Base-by-base conservation (phyloP, 202 grass and related monocot species). In the Zoysia matrella region DNA sequence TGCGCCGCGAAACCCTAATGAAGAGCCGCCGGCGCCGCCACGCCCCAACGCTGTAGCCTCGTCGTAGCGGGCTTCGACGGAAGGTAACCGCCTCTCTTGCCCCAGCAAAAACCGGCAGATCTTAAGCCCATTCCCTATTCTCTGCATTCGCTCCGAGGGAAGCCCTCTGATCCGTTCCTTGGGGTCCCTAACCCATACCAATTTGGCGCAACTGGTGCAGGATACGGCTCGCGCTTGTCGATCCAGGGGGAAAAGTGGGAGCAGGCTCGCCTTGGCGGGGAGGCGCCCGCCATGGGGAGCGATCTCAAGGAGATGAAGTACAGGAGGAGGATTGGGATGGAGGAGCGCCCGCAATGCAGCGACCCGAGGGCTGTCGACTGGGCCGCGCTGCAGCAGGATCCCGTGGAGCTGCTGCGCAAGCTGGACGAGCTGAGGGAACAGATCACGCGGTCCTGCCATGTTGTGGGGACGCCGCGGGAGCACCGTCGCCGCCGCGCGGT, bases 391-490 rank as follows among this genome's bases (percentile, higher is more conserved):
- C 89, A 90, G 78, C 92, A 93, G 85, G 83, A 98, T 66, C 92
- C 90, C 3, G 69, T 82, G 22, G 90, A 95, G 86, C 80, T 98
- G 40, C 86, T 98, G 68, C 89, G 88, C 50, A 93, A 93, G 82
- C 90, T 98, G 30, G 95, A 98, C 85, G 95, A 92, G 79, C 80
- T 98, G 52, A 93, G 92, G 77, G 95, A 92, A 49, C 92, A 91
- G 70, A 90, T 98, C 80, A 90, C 82, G 58, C 84, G 74, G 67
- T 88, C 95, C 15, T 95, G 87, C 60, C 84, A 95, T 60, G 78
- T 91, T 67, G 78, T 69, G 4, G 82, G 78, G 9, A 82, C 69
- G 45, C 89, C 90, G n/a, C 81, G 76, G 69, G 88, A 93, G 65
- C 82, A 76, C 60, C 68, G 42, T 2, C 80, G 57, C 73, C 89